These are phyloP conservation scores for Chaetothyriales sp. DNA, from an alignment of 2,329 filamentous ascomycete genomes.

Conservation along the genomic window DNA sequence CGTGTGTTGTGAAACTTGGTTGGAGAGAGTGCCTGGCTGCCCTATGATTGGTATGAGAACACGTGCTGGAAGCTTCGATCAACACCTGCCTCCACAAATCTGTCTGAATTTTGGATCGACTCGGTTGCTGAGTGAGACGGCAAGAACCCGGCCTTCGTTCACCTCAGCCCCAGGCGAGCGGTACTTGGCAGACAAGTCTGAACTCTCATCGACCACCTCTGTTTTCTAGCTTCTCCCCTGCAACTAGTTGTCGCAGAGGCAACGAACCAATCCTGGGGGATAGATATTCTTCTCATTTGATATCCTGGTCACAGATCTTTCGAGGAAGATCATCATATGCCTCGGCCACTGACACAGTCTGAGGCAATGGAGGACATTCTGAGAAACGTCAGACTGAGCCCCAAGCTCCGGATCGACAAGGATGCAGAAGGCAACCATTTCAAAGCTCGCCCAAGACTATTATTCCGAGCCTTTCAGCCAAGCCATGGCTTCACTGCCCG, in stretches of 20 bases:
- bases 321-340: background rate
- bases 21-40: too few species aligned
- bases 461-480: conserved; percentile 7
- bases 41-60: background rate
- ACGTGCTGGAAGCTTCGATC: background rate
- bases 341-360: background rate
- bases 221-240: too few species aligned
- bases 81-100: background rate
- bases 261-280: too few species aligned
- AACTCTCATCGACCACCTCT: too few species aligned
- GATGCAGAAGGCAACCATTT: background rate
- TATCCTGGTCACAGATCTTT: too few species aligned
- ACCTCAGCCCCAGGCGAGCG: too few species aligned
- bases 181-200: too few species aligned
- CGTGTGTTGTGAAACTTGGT: background rate
- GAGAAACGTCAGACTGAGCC: background rate
- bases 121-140: background rate
- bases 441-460: background rate
- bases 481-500: conserved; percentile 4
- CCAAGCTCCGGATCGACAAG: conserved; percentile 1
- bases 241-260: background rate
- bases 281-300: background rate
- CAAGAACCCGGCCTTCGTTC: too few species aligned
- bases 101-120: background rate
- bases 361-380: background rate